A percentile compares a stretch with the other conserved stretches of the same genome.
Evolutionary conservation across 78 protist genomes (phyloP).

Genomic region (Tieghemostelium lacteum): DNA sequence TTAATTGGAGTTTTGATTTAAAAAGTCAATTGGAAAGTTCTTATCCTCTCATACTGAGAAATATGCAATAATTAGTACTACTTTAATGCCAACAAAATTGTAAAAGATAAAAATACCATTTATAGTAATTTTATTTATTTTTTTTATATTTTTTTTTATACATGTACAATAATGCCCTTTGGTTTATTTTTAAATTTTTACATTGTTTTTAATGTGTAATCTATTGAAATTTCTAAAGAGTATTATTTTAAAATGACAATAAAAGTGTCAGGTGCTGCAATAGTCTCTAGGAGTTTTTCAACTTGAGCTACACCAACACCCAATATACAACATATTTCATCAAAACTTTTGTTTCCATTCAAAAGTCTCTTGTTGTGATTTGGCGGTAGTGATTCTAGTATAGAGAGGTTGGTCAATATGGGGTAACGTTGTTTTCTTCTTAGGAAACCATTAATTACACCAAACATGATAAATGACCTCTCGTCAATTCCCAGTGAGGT

Average conservation of each 20-base stretch:
- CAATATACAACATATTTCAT: conserved; percentile 78
- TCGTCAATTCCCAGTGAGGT: conserved; percentile 63
- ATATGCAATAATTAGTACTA: no score
- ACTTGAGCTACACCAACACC: conserved; percentile 60
- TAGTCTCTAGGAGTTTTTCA: conserved; percentile 24
- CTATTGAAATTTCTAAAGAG: no score
- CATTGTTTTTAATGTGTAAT: no score
- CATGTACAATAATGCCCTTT: no score
- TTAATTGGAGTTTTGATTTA: no score
- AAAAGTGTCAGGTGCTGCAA: conserved; percentile 52
- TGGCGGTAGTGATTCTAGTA: conserved; percentile 31
- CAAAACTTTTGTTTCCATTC: conserved; percentile 59
- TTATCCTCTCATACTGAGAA: no score
- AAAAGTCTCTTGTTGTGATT: conserved; percentile 48
- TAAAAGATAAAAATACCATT: no score
- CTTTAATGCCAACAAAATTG: no score
- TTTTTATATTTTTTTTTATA: no score
- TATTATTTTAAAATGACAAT: conserved; percentile 49
- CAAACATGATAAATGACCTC: conserved; percentile 60
- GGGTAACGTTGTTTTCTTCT: conserved; percentile 76
- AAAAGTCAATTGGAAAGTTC: no score
- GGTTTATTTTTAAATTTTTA: no score
- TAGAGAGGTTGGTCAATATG: conserved; percentile 17
- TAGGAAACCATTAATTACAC: conserved; percentile 63
- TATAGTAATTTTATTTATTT: no score